Conservation (phyloP, 495 filamentous ascomycete genomes). For the Aspergillus nidulans region DNA sequence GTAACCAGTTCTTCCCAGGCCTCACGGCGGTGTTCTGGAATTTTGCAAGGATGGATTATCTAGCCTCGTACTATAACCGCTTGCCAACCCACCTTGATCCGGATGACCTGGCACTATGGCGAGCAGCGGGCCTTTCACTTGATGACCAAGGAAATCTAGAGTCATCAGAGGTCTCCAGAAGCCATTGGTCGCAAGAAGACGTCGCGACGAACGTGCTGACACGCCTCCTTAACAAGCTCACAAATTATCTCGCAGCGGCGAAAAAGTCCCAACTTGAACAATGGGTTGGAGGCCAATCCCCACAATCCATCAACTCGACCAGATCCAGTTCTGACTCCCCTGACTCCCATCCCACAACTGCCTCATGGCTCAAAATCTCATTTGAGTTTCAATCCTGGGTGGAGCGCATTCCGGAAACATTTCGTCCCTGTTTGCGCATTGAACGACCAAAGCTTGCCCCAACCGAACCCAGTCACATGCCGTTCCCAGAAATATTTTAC, state of each 20-base stretch:
- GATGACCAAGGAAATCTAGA: slow-evolving; percentile 25
- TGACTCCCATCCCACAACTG: slow-evolving; percentile 21
- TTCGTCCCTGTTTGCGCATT: slow-evolving; percentile 36
- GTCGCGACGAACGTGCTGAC: slow-evolving; percentile 32
- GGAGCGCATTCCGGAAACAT: slow-evolving; percentile 38
- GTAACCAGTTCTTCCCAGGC: slow-evolving; percentile 26
- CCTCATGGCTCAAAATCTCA: slow-evolving; percentile 35
- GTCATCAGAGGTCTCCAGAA: not conserved
- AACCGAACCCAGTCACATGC: slow-evolving; percentile 20
- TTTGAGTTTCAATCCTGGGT: slow-evolving; percentile 41
- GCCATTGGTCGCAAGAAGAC: slow-evolving; percentile 25
- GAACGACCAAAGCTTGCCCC: slow-evolving; percentile 33
- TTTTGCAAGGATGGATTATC: slow-evolving; percentile 37
- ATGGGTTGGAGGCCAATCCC: slow-evolving; percentile 25
- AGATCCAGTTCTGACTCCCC: slow-evolving; percentile 3
- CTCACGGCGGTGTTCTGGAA: slow-evolving; percentile 39
- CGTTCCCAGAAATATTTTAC: slow-evolving; percentile 40
- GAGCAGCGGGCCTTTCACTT: slow-evolving; percentile 33
- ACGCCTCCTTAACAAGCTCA: slow-evolving; percentile 35
- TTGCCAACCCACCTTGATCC: slow-evolving; percentile 31
- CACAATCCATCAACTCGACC: slow-evolving; percentile 5
- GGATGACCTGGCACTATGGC: slow-evolving; percentile 29
- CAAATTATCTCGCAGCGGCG: slow-evolving; percentile 36
- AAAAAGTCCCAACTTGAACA: slow-evolving; percentile 35
- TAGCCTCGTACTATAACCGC: slow-evolving; percentile 36